These are phyloP conservation scores for Yarrowia sp. DNA, from an alignment of 805 yeast species.

Conservation along the genomic window DNA sequence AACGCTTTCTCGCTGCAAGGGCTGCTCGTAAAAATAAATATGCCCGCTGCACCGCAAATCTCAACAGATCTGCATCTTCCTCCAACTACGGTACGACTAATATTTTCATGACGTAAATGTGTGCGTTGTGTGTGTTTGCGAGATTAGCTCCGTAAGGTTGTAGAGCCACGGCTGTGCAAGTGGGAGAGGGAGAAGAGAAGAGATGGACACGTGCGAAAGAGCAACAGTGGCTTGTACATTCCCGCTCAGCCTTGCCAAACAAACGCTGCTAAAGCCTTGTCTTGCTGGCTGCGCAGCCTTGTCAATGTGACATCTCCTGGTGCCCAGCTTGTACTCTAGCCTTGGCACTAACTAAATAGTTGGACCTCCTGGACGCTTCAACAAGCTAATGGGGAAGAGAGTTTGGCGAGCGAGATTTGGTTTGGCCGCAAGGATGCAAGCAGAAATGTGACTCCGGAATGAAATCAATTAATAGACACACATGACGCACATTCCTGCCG, in stretches of 20 bases:
- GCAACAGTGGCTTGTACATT: too few relatives aligned
- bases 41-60: neutral
- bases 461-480: neutral
- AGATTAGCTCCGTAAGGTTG: neutral
- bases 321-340: too few relatives aligned
- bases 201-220: neutral
- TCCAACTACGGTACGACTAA: neutral
- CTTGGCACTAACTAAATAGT: neutral
- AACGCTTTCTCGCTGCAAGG: neutral
- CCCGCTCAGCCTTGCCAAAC: too few relatives aligned
- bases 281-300: too few relatives aligned
- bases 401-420: neutral
- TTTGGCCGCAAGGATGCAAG: constrained; percentile 7
- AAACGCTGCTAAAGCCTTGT: too few relatives aligned
- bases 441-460: neutral
- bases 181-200: too few relatives aligned
- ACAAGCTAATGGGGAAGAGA: neutral
- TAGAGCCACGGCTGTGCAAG: neutral
- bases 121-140: too few relatives aligned
- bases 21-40: neutral
- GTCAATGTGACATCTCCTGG: too few relatives aligned
- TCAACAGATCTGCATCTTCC: constrained; percentile 6
- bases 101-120: neutral
- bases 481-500: constrained; percentile 17
- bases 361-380: neutral